A percentile compares a stretch with the other conserved stretches of the same genome.
phyloP scores from a whole-genome alignment of 164 flowering plant genomes.

The Annona squamosa region DNA sequence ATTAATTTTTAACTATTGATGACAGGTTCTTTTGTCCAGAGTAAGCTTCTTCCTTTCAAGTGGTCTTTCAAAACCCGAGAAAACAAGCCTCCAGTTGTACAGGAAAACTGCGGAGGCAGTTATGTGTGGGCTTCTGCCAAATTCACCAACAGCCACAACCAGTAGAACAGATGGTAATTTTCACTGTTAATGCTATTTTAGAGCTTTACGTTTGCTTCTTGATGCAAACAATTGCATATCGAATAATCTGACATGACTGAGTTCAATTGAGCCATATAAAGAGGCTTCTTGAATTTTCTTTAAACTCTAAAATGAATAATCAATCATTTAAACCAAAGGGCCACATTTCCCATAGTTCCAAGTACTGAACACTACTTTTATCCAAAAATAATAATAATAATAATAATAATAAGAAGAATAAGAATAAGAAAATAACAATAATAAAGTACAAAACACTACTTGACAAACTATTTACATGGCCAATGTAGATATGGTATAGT shows the following conservation, averaged over 20 bases:
- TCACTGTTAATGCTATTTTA: background rate
- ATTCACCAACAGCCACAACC: conserved; percentile 80
- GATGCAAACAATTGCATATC: background rate
- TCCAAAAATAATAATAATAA: too few species aligned
- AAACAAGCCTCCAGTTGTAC: conserved; percentile 47
- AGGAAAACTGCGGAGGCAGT: conserved; percentile 83
- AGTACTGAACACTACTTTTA: too few species aligned
- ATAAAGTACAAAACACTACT: too few species aligned
- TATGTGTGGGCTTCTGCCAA: conserved; percentile 80
- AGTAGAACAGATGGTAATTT: conserved; percentile 75
- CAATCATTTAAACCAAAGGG: background rate
- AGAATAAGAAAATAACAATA: too few species aligned
- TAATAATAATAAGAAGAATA: too few species aligned
- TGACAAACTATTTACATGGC: too few species aligned
- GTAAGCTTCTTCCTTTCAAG: conserved; percentile 54
- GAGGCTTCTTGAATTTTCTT: background rate
- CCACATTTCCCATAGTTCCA: background rate
- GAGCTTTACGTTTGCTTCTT: too few species aligned
- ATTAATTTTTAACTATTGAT: background rate
- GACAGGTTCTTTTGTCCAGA: conserved; percentile 82
- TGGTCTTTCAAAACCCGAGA: conserved; percentile 27
- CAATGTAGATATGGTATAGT: too few species aligned
- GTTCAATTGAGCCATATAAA: background rate
- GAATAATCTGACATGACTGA: background rate
- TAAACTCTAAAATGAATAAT: background rate